Percentiles rank a stretch among this genome's conserved stretches.
Evolutionary conservation across 371 early-diverging fungal species (phyloP).

Genomic region (Mortierella sp.): DNA sequence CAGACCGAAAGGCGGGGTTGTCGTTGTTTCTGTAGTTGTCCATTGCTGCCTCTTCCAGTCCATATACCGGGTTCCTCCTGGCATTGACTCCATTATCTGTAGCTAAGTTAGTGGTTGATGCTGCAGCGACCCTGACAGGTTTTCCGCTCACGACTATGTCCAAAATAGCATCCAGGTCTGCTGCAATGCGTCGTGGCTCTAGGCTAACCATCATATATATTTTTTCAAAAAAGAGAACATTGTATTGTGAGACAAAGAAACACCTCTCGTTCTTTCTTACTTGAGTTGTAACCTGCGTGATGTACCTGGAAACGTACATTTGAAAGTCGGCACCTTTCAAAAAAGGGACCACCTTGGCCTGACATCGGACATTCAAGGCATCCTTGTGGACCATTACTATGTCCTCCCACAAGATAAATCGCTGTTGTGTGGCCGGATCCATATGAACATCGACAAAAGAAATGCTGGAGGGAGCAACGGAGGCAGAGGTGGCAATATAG

Average conservation of each 20-base stretch:
- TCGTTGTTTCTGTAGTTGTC: neutral
- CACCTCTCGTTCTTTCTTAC: no score
- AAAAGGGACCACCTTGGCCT: neutral
- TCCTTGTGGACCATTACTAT: neutral
- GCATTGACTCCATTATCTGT: no score
- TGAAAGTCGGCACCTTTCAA: no score
- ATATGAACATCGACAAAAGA: neutral
- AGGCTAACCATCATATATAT: neutral
- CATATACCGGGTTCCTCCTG: neutral
- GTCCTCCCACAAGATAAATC: neutral
- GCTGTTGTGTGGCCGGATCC: neutral
- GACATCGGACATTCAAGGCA: neutral
- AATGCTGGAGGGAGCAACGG: neutral
- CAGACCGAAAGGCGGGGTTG: neutral
- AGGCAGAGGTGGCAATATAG: neutral
- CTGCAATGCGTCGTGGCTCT: neutral
- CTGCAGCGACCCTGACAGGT: neutral
- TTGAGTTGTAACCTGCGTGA: no score
- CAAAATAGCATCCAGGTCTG: neutral
- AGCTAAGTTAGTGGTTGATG: no score
- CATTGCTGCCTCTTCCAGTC: neutral
- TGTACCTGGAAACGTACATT: no score
- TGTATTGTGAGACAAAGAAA: neutral
- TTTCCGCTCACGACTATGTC: neutral
- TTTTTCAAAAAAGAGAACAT: no score